Evolutionary conservation across 305 asterid species (phyloP).

Genomic region (Coffea humblotiana): DNA sequence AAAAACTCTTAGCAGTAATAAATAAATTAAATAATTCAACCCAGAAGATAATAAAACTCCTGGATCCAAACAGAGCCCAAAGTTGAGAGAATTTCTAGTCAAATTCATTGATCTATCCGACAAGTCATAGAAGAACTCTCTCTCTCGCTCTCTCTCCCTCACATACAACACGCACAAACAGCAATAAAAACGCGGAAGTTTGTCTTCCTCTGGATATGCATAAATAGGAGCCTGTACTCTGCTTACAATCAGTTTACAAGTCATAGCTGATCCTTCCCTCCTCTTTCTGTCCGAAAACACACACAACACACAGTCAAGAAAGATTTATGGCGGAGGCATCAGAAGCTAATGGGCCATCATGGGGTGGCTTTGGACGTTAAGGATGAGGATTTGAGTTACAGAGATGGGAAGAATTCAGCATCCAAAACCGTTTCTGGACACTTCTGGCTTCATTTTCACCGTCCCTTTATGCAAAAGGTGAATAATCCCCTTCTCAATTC

Average conservation of each 20-base stretch:
- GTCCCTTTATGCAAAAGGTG: constrained; percentile 43
- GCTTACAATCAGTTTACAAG: not conserved
- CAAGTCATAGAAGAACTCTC: not conserved
- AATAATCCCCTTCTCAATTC: not conserved
- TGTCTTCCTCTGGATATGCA: not conserved
- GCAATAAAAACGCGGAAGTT: not conserved
- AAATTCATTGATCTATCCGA: constrained; percentile 14
- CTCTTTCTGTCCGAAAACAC: not conserved
- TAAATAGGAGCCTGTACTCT: constrained; percentile 10
- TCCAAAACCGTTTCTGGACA: not conserved
- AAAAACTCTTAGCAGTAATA: not conserved
- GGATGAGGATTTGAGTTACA: constrained; percentile 23
- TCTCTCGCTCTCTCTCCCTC: not conserved
- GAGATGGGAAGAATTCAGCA: not conserved
- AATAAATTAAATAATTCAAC: not conserved
- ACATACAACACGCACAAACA: constrained; percentile 1
- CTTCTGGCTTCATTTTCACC: constrained; percentile 22
- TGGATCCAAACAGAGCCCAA: not conserved
- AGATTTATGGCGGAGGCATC: constrained; percentile 24
- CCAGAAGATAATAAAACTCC: not conserved
- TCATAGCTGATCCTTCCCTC: not conserved
- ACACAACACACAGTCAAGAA: not conserved
- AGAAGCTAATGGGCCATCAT: constrained; percentile 21
- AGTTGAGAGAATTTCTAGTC: constrained; percentile 8
- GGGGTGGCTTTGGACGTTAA: constrained; percentile 28